Evolutionary conservation across 148 eudicot genomes (phyloP), one percentile per base, ranked within the genome.

Genomic region (Bassia scoparia): DNA sequence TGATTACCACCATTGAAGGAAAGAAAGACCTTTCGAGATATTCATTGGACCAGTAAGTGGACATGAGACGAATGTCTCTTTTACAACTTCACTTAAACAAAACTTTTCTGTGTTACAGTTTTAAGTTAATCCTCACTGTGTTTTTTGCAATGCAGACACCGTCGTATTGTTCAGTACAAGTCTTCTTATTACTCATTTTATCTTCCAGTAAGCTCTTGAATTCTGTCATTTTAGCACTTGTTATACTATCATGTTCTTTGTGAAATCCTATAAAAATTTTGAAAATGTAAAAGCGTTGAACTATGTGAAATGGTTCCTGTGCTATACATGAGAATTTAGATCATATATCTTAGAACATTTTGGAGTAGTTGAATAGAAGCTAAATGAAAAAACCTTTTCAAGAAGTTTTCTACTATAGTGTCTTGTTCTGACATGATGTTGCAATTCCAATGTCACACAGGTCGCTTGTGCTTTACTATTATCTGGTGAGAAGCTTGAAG

Each of bases 181-280:
- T 88, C 97, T 53, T 90, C 97, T 55, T 95, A 92, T 80, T 95
- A 96, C 76, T 90, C 99, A 71, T 88, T 96, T 78, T 92, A 96
- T 81, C 84, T 96, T 38, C 88, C 99, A 58, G 99, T 92, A 81
- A 86, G 97, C 90, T 76, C 59, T 54, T 31, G 37, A 62, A 43
- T 5, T 62, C 8, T 20, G 27, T 63, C 65, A 23, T 37, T 61
- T 30, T 27, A 27, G 11, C 60, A 24, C 50, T 3, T 41, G 41
- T 0, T 52, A 43, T 52, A 26, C 0, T 30, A 23, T 21, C 12
- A 41, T 37, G 20, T 24, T 21, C 16, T 61, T 55, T 5, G 60
- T 55, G 12, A 24, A 13, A 23, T 55, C 7, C 29, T 4, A 2
- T 55, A 55, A 23, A 23, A 24, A 34, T n/a, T n/a, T n/a, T n/a